Conservation (phyloP, 495 filamentous ascomycete genomes). For the Aspergillus asperescens region DNA sequence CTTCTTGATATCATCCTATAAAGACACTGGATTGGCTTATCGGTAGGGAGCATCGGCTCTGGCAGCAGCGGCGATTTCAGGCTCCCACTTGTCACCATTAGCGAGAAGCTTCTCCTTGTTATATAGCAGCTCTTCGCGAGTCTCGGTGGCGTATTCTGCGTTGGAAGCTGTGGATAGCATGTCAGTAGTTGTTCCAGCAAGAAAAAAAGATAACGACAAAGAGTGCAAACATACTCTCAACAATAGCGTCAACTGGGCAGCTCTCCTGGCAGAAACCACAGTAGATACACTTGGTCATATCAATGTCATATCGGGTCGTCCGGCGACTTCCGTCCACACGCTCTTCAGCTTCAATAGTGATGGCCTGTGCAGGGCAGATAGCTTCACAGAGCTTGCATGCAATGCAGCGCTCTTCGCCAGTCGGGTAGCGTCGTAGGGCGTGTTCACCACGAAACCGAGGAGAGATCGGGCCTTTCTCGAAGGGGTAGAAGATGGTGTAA, state of each 20-base stretch:
- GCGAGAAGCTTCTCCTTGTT: conserved; percentile 94
- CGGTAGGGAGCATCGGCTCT: conserved; percentile 86
- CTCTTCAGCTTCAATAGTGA: conserved; percentile 98
- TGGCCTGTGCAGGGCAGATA: conserved; percentile 92
- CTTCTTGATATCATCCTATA: conserved; percentile 10
- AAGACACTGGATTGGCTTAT: conserved; percentile 39
- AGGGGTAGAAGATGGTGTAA: conserved; percentile 98
- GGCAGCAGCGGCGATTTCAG: conserved; percentile 86
- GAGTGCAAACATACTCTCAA: conserved; percentile 58
- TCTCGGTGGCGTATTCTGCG: conserved; percentile 96
- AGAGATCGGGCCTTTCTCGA: conserved; percentile 98
- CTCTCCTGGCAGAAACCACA: conserved; percentile 99
- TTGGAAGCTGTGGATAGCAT: conserved; percentile 59
- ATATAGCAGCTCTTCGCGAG: conserved; percentile 92
- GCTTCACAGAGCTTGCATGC: conserved; percentile 99
- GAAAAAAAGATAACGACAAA: background rate
- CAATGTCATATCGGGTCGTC: conserved; percentile 97
- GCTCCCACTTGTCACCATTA: conserved; percentile 98
- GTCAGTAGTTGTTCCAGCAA: conserved; percentile 18
- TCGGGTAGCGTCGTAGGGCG: conserved; percentile 89
- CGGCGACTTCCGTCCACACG: conserved; percentile 89
- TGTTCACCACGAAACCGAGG: conserved; percentile 97
- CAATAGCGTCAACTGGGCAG: conserved; percentile 97
- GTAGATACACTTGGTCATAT: conserved; percentile 99
- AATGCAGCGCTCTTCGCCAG: conserved; percentile 97